A percentile compares a stretch with the other conserved stretches of the same genome.
phyloP scores from a whole-genome alignment of 192 early-diverging fungal genomes.

The Cetraspora pellucida region DNA sequence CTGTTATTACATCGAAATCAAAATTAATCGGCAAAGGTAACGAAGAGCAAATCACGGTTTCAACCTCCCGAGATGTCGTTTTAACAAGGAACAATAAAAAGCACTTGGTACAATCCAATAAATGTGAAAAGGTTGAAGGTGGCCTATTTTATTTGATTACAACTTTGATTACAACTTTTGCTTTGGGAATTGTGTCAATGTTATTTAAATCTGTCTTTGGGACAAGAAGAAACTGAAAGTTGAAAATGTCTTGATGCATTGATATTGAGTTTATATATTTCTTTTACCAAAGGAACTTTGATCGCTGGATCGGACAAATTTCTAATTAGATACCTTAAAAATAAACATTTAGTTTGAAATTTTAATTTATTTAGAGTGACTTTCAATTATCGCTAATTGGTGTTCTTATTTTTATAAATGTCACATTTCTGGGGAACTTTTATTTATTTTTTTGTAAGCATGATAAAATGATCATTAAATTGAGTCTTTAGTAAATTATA shows the following conservation, averaged over 20 bases:
- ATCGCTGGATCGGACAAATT: background rate
- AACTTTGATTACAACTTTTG: background rate
- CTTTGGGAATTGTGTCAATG: background rate
- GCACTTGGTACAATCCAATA: background rate
- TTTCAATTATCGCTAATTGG: too few relatives aligned
- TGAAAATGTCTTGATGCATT: background rate
- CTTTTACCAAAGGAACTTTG: background rate
- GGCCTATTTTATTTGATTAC: background rate
- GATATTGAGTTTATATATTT: too few relatives aligned
- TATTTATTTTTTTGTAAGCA: too few relatives aligned
- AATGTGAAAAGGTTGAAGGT: background rate
- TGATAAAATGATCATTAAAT: too few relatives aligned
- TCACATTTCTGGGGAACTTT: too few relatives aligned
- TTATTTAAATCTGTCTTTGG: background rate
- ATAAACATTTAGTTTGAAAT: too few relatives aligned
- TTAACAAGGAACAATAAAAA: background rate
- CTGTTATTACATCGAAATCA: background rate
- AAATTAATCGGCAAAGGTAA: background rate
- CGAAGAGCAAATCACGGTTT: background rate
- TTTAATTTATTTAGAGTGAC: too few relatives aligned
- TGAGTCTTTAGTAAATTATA: too few relatives aligned
- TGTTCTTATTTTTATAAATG: too few relatives aligned
- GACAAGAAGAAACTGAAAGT: background rate
- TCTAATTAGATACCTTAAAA: too few relatives aligned
- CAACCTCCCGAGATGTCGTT: background rate